Percentiles rank a stretch among this genome's conserved stretches.
Conservation (phyloP, 2,329 filamentous ascomycete species). For the Grosmannia penicillata region DNA sequence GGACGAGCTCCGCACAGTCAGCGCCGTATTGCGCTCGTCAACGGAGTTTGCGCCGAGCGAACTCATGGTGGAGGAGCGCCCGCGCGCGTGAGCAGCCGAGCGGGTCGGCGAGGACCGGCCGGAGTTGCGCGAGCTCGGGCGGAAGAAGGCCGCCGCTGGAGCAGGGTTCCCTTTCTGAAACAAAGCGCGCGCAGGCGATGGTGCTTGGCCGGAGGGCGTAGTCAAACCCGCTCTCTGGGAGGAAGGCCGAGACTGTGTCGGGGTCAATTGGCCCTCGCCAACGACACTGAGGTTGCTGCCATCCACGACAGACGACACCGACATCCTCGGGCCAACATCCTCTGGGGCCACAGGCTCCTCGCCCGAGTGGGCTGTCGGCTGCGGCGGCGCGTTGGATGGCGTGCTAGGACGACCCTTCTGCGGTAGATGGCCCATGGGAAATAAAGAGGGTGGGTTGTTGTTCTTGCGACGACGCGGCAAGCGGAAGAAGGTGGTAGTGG, state of each 20-base stretch:
- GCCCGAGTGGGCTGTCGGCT: too few species aligned
- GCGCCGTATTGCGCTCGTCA: conserved; percentile 53
- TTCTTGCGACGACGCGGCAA: conserved; percentile 52
- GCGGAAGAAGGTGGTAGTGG: conserved; percentile 64
- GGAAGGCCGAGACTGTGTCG: conserved; percentile 16
- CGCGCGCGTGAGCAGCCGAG: conserved; percentile 40
- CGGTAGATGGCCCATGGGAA: conserved; percentile 75
- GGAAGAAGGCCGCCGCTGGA: conserved; percentile 34
- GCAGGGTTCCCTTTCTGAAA: conserved; percentile 24
- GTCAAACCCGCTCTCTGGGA: conserved; percentile 15
- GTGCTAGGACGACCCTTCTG: conserved; percentile 8
- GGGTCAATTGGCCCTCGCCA: conserved; percentile 12
- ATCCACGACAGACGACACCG: not conserved
- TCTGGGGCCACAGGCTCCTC: too few species aligned
- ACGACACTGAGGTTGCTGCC: not conserved
- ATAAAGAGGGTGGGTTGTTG: conserved; percentile 51
- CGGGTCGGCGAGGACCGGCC: conserved; percentile 55
- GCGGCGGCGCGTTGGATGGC: conserved; percentile 3
- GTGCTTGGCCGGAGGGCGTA: conserved; percentile 14
- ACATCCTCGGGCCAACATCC: too few species aligned
- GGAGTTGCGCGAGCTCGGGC: conserved; percentile 31
- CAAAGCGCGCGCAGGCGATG: conserved; percentile 18
- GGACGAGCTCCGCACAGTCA: conserved; percentile 60
- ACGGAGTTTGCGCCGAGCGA: conserved; percentile 61
- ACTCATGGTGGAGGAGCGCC: conserved; percentile 79